phyloP scores from a whole-genome alignment of 768 basidiomycete species.

The Trichaptum fuscoviolaceum region DNA sequence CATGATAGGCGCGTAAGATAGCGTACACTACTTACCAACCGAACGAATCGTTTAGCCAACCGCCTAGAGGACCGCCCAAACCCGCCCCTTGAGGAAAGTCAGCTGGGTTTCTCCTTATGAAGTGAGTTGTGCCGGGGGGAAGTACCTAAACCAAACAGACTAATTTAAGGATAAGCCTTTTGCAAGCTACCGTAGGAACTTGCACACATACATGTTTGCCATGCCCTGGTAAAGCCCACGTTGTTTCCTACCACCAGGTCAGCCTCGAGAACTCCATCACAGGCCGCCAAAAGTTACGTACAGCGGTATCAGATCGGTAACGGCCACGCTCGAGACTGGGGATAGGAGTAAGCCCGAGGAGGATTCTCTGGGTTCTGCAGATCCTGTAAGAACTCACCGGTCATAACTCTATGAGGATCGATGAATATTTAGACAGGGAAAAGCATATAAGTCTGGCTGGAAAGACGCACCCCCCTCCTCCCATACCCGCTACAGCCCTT shows the following conservation, averaged over 20 bases:
- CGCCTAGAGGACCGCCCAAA: constrained; percentile 74
- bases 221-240: constrained; percentile 90
- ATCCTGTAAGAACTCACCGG: constrained; percentile 40
- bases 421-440: constrained; percentile 20
- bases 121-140: constrained; percentile 11
- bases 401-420: constrained; percentile 61
- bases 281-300: constrained; percentile 32
- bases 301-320: constrained; percentile 88
- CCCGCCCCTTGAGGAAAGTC: constrained; percentile 34
- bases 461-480: constrained; percentile 76
- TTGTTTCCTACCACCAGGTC: constrained; percentile 50
- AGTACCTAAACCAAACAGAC: constrained; percentile 74
- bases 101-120: constrained; percentile 2
- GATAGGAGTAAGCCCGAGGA: constrained; percentile 6
- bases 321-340: constrained; percentile 75
- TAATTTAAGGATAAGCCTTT: constrained; percentile 24
- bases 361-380: neutral
- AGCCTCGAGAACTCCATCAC: neutral
- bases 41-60: constrained; percentile 79
- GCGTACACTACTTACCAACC: constrained; percentile 59
- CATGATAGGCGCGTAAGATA: neutral
- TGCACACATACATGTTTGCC: constrained; percentile 67
- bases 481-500: constrained; percentile 86
- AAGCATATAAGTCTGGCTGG: constrained; percentile 6
- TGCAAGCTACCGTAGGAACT: neutral